Evolutionary conservation across 495 filamentous ascomycete genomes (phyloP).

Genomic region (Penicillium tannophilum): DNA sequence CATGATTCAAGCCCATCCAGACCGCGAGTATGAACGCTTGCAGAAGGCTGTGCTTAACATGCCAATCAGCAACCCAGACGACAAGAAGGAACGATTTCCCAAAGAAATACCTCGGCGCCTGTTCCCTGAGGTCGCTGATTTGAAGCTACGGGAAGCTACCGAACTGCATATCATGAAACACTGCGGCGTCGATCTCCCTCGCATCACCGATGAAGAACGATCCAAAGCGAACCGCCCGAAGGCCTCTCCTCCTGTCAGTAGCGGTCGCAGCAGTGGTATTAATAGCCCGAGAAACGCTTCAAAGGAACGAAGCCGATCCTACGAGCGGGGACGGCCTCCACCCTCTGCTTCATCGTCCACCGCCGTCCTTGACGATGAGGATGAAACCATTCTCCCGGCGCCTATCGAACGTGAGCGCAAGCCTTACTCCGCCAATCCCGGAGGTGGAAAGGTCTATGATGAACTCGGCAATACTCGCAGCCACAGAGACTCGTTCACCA

Average conservation of each 20-base stretch:
- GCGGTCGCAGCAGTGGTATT: not conserved
- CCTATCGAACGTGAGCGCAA: constrained; percentile 65
- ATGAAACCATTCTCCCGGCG: constrained; percentile 39
- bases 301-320: constrained; percentile 29
- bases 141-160: constrained; percentile 39
- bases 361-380: constrained; percentile 49
- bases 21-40: constrained; percentile 74
- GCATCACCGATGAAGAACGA: constrained; percentile 42
- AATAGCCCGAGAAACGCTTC: constrained; percentile 21
- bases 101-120: constrained; percentile 75
- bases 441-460: constrained; percentile 57
- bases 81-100: constrained; percentile 73
- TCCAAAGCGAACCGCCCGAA: constrained; percentile 30
- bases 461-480: constrained; percentile 29
- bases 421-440: constrained; percentile 58
- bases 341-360: constrained; percentile 40
- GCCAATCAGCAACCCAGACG: constrained; percentile 74
- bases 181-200: constrained; percentile 51
- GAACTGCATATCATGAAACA: constrained; percentile 50
- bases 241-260: constrained; percentile 1
- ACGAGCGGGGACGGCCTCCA: constrained; percentile 56
- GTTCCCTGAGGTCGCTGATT: constrained; percentile 57
- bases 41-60: constrained; percentile 71
- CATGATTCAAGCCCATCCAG: constrained; percentile 75
- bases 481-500: constrained; percentile 33